These are phyloP conservation scores for Neopestalotiopsis sp. DNA, from an alignment of 2,329 filamentous ascomycete genomes.

Conservation along the genomic window DNA sequence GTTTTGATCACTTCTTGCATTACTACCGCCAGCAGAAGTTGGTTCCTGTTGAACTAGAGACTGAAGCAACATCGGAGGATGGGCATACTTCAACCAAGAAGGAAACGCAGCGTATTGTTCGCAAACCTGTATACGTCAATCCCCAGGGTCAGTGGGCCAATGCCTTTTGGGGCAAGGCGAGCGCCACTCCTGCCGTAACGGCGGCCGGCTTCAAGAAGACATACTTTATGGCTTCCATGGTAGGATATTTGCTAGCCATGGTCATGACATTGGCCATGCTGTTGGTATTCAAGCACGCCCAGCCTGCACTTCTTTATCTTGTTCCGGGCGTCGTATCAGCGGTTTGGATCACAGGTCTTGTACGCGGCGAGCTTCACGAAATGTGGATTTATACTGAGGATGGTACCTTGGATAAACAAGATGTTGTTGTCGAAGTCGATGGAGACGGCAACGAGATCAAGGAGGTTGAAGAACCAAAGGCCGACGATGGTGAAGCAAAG, in stretches of 20 bases:
- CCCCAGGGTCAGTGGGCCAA: constrained; percentile 83
- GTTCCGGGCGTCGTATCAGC: constrained; percentile 83
- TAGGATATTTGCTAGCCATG: constrained; percentile 82
- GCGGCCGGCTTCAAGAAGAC: constrained; percentile 74
- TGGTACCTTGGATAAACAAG: constrained; percentile 59
- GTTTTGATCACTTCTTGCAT: constrained; percentile 88
- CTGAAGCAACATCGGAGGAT: constrained; percentile 37
- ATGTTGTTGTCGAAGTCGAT: constrained; percentile 62
- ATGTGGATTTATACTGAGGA: constrained; percentile 88
- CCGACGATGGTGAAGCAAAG: constrained; percentile 39
- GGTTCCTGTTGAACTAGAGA: constrained; percentile 42
- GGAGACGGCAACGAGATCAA: constrained; percentile 52
- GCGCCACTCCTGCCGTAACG: constrained; percentile 40
- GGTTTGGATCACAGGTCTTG: constrained; percentile 75
- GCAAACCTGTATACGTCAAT: constrained; percentile 60
- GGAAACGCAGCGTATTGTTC: constrained; percentile 48
- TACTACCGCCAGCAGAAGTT: constrained; percentile 73
- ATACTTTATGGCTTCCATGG: constrained; percentile 81
- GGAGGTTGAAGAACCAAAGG: constrained; percentile 42
- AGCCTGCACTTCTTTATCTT: constrained; percentile 90
- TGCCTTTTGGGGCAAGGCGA: constrained; percentile 71
- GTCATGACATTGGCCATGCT: constrained; percentile 77
- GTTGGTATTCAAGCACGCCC: constrained; percentile 78
- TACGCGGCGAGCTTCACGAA: constrained; percentile 72
- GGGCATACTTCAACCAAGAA: constrained; percentile 40